Base-by-base conservation (phyloP, 1,284 basidiomycete genomes). In the Microbotryomycetes sp. region DNA sequence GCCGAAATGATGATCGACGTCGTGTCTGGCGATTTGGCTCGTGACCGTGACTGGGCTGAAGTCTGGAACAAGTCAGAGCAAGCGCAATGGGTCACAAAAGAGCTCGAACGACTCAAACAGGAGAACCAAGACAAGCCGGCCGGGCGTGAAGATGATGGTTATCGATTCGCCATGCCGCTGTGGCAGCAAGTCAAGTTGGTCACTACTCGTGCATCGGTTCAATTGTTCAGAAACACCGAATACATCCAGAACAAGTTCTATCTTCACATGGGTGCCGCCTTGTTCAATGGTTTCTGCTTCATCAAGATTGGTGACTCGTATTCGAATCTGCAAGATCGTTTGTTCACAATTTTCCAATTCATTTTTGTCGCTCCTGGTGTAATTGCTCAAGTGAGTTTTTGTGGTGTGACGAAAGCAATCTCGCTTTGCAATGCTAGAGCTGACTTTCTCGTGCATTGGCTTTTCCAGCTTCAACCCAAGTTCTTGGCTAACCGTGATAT, bases 401-500 rank as follows among this genome's bases (percentile, higher is more conserved):
- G n/a, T n/a, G n/a, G n/a, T n/a, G n/a, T 46, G 45, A 46, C n/a
- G 45, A 46, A 15, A n/a, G n/a, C 15, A 15, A 46, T 46, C 45
- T 46, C n/a, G 15, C 15, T 15, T 46, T 46, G 15, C 45, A 15
- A 15, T n/a, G n/a, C 45, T n/a, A 15, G n/a, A n/a, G 15, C n/a
- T 46, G 15, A 60, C 70, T 74, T 6, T n/a, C n/a, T n/a, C n/a
- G n/a, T n/a, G n/a, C n/a, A n/a, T n/a, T n/a, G n/a, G n/a, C n/a
- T n/a, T n/a, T n/a, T n/a, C n/a, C 36, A 42, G 36, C 36, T 42
- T 9, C 76, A 77, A 63, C 77, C 77, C 32, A 72, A 74, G 52
- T 77, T 77, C 64, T 75, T 77, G 61, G 74, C 72, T 58, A 72
- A 74, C 53, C 68, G 76, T 51, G 73, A 74, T 60, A 70, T 77